phyloP scores from a whole-genome alignment of 2,329 filamentous ascomycete genomes.

The Talaromyces atroroseus region DNA sequence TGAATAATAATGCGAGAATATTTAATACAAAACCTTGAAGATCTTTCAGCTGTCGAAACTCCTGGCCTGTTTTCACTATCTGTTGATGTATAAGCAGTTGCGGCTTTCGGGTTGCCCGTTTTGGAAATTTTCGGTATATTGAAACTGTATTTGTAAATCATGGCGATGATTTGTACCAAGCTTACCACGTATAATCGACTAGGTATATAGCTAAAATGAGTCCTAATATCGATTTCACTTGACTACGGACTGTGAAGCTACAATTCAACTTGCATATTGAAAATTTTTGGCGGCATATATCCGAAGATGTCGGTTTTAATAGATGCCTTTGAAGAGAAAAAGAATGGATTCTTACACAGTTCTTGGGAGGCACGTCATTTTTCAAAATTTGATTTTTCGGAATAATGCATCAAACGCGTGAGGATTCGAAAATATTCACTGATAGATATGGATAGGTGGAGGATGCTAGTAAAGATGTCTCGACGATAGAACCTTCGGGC shows the following conservation, averaged over 20 bases:
- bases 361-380: neutral
- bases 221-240: neutral
- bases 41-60: too few species aligned
- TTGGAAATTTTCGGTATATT: neutral
- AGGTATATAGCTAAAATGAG: neutral
- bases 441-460: neutral
- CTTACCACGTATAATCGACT: neutral
- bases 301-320: neutral
- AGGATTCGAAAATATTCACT: neutral
- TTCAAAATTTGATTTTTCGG: neutral
- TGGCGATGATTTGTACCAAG: constrained; percentile 39
- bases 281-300: neutral
- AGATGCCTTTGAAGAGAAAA: neutral
- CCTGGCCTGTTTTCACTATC: neutral
- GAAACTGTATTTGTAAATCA: neutral
- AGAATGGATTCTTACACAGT: neutral
- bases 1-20: too few species aligned
- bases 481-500: neutral
- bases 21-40: too few species aligned
- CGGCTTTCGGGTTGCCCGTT: neutral
- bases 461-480: neutral
- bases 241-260: neutral
- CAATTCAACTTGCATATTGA: neutral
- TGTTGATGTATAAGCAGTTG: neutral
- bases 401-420: neutral